These are phyloP conservation scores for Wickerhamomyces chambardii DNA, from an alignment of 805 yeast genomes.

Conservation along the genomic window DNA sequence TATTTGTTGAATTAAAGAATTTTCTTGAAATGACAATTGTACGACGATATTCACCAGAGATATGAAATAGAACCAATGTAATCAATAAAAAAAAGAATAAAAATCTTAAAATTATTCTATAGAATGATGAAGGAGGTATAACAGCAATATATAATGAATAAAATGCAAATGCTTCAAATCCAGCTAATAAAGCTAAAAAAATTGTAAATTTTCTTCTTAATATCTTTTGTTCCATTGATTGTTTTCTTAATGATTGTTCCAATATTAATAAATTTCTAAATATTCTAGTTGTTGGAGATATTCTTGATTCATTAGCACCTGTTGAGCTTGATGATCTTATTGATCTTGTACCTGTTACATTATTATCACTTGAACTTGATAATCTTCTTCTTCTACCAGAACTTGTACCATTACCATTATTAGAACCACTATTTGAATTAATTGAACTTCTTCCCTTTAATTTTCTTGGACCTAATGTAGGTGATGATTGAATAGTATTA, in stretches of 20 bases:
- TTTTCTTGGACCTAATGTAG: constrained; percentile 1
- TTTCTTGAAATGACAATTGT: constrained; percentile 77
- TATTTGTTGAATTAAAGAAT: constrained; percentile 76
- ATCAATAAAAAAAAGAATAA: constrained; percentile 52
- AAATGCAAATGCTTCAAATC: constrained; percentile 27
- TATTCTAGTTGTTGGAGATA: constrained; percentile 57
- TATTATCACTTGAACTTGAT: constrained; percentile 17
- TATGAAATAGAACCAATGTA: constrained; percentile 66
- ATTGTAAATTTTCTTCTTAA: constrained; percentile 39
- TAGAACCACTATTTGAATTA: neutral
- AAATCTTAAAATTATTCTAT: constrained; percentile 34
- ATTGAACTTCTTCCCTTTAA: neutral
- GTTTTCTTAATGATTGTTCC: constrained; percentile 81
- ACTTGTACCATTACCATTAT: too few relatives aligned
- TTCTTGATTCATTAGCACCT: constrained; percentile 4
- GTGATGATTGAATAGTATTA: too few relatives aligned
- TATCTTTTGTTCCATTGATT: constrained; percentile 61
- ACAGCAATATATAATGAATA: constrained; percentile 29
- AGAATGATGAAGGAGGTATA: constrained; percentile 29
- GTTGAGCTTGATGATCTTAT: constrained; percentile 14
- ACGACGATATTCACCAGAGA: constrained; percentile 84
- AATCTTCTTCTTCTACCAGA: constrained; percentile 14
- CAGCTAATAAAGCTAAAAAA: constrained; percentile 30
- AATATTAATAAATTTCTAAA: constrained; percentile 74
- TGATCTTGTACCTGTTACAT: too few relatives aligned